Conservation (phyloP, 768 basidiomycete genomes). For the Dioszegia aurantiaca region DNA sequence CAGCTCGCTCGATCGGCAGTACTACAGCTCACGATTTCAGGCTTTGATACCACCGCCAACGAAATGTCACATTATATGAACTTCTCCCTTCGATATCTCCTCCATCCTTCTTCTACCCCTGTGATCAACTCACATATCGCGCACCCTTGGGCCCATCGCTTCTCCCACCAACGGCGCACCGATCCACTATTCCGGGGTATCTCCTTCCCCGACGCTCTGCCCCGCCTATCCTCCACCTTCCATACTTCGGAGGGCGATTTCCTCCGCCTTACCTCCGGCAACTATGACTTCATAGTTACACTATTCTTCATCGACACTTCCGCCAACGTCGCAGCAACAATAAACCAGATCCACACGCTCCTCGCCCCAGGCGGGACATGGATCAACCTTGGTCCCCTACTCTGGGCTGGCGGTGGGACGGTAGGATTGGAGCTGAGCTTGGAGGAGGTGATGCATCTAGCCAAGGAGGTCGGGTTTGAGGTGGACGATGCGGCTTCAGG, state of each 20-base stretch:
- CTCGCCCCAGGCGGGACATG: conserved; percentile 68
- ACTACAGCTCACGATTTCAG: not conserved
- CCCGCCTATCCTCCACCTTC: conserved; percentile 6
- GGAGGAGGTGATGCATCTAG: conserved; percentile 77
- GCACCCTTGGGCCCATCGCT: conserved; percentile 86
- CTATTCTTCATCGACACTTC: conserved; percentile 17
- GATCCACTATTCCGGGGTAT: not conserved
- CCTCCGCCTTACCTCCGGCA: not conserved
- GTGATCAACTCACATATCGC: conserved; percentile 67
- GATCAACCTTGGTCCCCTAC: conserved; percentile 85
- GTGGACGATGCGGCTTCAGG: conserved; percentile 50
- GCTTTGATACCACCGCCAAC: conserved; percentile 6
- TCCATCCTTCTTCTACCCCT: not conserved
- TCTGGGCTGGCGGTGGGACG: conserved; percentile 79
- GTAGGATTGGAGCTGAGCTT: conserved; percentile 70
- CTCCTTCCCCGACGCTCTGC: conserved; percentile 8
- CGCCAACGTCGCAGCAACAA: conserved; percentile 5
- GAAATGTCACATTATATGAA: conserved; percentile 10
- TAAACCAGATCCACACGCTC: conserved; percentile 5
- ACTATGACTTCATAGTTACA: conserved; percentile 12
- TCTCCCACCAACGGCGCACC: conserved; percentile 63
- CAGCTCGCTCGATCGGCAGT: not conserved
- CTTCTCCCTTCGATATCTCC: not conserved
- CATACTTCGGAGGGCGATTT: conserved; percentile 11
- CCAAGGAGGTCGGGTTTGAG: conserved; percentile 72